Evolutionary conservation across 768 basidiomycete genomes (phyloP).

Genomic region (Leccinum ochraceum): DNA sequence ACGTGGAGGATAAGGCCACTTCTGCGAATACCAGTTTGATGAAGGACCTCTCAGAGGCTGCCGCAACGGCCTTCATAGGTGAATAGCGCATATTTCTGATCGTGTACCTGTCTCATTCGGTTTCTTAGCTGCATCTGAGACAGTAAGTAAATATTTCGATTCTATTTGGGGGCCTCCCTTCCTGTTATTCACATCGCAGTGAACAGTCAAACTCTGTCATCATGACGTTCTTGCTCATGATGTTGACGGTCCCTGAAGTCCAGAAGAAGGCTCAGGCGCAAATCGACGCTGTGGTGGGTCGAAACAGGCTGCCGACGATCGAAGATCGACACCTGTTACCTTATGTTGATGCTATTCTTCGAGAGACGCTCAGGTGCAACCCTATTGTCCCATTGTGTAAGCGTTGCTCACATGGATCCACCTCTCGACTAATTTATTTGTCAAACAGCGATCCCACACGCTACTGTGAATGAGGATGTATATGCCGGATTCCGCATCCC

Average conservation of each 20-base stretch:
- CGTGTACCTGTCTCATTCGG: background rate
- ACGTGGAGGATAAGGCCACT: conserved; percentile 9
- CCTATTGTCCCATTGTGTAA: conserved; percentile 19
- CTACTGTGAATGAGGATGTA: conserved; percentile 40
- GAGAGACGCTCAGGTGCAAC: conserved; percentile 21
- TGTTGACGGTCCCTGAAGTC: conserved; percentile 13
- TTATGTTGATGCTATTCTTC: conserved; percentile 22
- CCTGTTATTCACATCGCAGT: background rate
- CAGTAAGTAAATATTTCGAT: conserved; percentile 9
- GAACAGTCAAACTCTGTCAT: conserved; percentile 28
- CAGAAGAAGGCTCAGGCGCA: conserved; percentile 26
- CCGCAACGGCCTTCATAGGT: conserved; percentile 27
- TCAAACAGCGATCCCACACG: conserved; percentile 31
- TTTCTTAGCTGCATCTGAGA: conserved; percentile 21
- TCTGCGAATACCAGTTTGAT: conserved; percentile 4
- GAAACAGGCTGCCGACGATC: conserved; percentile 13
- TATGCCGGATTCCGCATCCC: conserved; percentile 56
- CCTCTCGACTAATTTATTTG: background rate
- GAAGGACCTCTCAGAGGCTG: conserved; percentile 21
- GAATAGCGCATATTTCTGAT: background rate
- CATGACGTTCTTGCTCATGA: conserved; percentile 21
- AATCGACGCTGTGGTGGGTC: conserved; percentile 20
- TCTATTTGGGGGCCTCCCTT: background rate
- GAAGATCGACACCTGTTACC: conserved; percentile 22
- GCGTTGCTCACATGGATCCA: background rate